phyloP scores from a whole-genome alignment of 2,329 filamentous ascomycete genomes.

The Epichloe sp. region DNA sequence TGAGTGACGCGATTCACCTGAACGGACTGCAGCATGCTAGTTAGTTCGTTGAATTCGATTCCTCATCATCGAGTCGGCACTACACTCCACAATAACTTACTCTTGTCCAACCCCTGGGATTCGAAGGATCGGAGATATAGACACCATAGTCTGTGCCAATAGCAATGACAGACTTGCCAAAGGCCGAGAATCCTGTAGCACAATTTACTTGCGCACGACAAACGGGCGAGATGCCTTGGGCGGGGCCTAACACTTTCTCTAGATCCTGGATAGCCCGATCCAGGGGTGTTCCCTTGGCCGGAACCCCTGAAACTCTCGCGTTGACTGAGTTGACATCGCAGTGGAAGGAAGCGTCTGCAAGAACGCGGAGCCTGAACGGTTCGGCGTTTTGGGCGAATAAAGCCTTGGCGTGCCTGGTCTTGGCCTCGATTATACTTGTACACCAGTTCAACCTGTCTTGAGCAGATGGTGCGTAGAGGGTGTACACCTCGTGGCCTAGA shows the following conservation, averaged over 20 bases:
- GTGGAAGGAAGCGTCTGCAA: conserved; percentile 84
- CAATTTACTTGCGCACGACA: conserved; percentile 85
- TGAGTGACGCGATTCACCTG: conserved; percentile 70
- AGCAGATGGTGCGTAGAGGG: conserved; percentile 67
- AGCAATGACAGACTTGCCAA: conserved; percentile 76
- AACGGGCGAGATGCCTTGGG: conserved; percentile 59
- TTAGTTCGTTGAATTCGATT: background rate
- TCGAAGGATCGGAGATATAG: conserved; percentile 74
- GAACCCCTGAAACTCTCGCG: conserved; percentile 51
- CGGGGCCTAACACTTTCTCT: conserved; percentile 61
- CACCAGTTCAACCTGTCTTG: conserved; percentile 79
- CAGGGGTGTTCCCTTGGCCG: conserved; percentile 80
- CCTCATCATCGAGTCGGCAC: too few species aligned
- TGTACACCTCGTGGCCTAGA: conserved; percentile 86
- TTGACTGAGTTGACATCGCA: conserved; percentile 52
- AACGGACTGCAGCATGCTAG: conserved; percentile 46
- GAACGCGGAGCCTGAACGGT: conserved; percentile 80
- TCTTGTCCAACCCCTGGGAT: conserved; percentile 82
- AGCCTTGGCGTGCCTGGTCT: conserved; percentile 82
- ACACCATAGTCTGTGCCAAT: conserved; percentile 94
- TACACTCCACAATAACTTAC: conserved; percentile 34
- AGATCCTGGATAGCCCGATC: conserved; percentile 84
- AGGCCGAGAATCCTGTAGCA: conserved; percentile 76
- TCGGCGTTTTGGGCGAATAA: conserved; percentile 88
- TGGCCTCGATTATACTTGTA: conserved; percentile 84